phyloP scores from a whole-genome alignment of 306 rosid genomes.

The Gastrolobium bilobum region DNA sequence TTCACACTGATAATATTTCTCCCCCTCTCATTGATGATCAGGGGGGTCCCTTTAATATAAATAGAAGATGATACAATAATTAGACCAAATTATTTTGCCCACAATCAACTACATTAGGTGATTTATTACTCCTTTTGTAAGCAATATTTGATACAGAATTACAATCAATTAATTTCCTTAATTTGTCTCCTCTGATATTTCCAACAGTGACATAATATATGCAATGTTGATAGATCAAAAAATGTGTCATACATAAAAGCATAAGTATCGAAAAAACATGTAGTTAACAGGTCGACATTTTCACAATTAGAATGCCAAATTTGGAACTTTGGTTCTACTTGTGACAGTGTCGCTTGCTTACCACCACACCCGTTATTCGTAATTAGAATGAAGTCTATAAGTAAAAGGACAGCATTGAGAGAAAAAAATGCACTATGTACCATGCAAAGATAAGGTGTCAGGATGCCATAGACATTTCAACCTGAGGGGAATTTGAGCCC shows the following conservation, averaged over 20 bases:
- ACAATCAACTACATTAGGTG: too few species aligned
- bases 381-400: constrained; percentile 12
- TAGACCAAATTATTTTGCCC: too few species aligned
- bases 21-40: too few species aligned
- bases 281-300: background rate
- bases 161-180: too few species aligned
- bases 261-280: background rate
- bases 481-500: constrained; percentile 69
- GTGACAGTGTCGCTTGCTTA: background rate
- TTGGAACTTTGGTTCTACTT: background rate
- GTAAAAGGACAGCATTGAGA: constrained; percentile 5
- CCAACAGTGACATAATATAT: too few species aligned
- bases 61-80: too few species aligned
- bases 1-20: too few species aligned
- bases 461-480: constrained; percentile 96
- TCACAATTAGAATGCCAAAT: background rate
- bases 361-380: background rate
- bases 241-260: background rate
- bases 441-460: constrained; percentile 77
- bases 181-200: too few species aligned
- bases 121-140: too few species aligned
- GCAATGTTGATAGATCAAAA: too few species aligned
- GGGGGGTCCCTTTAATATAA: too few species aligned
- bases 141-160: too few species aligned
- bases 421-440: constrained; percentile 47